Evolutionary conservation across 2,329 filamentous ascomycete species (phyloP), one percentile per base, ranked within the genome.

Genomic region (Fusarium scirpi): DNA sequence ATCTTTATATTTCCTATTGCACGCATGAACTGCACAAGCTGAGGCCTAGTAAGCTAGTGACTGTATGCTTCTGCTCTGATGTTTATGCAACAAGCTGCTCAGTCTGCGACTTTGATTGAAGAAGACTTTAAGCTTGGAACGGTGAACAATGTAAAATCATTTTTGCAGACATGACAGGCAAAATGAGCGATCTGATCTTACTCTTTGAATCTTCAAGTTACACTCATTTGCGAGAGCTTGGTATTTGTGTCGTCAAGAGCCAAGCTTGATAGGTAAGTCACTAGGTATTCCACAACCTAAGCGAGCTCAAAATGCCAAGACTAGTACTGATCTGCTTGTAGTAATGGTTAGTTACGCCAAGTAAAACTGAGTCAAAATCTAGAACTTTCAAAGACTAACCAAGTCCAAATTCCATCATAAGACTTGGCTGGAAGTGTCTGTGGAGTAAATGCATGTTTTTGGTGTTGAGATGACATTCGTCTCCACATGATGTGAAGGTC

Each of bases 401-500:
- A 34, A 6, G 32, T 40, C 38, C 16, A 11, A 27, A 52, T 52
- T 22, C 10, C 9, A n/a, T n/a, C 22, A 27, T 18, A 52, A 18
- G 9, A 27, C 24, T 46, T 24, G 6, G 25, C n/a, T 34, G 18
- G 34, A n/a, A 18, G 24, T 24, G 8, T 25, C 41, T 22, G 16
- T 32, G 47, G 58, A 45, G 24, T 40, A 45, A 12, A 22, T 24
- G 24, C 29, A 47, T 20, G 44, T 43, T 41, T 41, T 24, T 49
- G 34, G 38, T 44, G 13, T 22, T 20, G 30, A 32, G 6, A 47
- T 24, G 45, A 27, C 15, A 24, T 60, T 6, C 10, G 53, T 71
- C 54, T 32, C 54, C 63, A 67, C 58, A 65, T 22, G 3, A 40
- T 18, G 22, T 27, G 67, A 61, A 70, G 67, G 67, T 70, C 68